A percentile compares a stretch with the other conserved stretches of the same genome.
Conservation (phyloP, 2,329 filamentous ascomycete species). For the Chrysoporthe deuterocubensis region DNA sequence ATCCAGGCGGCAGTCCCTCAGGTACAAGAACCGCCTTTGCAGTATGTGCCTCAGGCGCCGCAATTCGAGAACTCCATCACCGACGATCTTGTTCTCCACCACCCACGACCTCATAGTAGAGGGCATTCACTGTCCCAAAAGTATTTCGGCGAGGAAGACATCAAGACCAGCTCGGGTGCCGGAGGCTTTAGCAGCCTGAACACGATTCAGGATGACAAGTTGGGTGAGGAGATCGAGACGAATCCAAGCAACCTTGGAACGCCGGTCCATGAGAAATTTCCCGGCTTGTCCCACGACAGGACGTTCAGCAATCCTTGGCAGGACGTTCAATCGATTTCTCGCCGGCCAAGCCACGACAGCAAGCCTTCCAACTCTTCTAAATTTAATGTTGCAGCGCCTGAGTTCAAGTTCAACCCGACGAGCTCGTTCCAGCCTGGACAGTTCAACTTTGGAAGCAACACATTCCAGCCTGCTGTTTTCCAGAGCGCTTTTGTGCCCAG, state of each 20-base stretch:
- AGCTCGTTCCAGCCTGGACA: slow-evolving; percentile 55
- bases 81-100: slow-evolving; percentile 65
- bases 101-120: slow-evolving; percentile 74
- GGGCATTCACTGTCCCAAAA: slow-evolving; percentile 73
- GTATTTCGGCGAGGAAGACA: slow-evolving; percentile 62
- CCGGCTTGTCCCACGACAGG: slow-evolving; percentile 55
- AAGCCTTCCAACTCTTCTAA: slow-evolving; percentile 71
- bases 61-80: slow-evolving; percentile 58
- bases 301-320: slow-evolving; percentile 68
- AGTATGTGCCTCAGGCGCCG: slow-evolving; percentile 51
- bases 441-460: slow-evolving; percentile 53
- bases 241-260: slow-evolving; percentile 75
- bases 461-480: slow-evolving; percentile 55
- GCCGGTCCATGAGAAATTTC: slow-evolving; percentile 55
- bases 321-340: slow-evolving; percentile 49
- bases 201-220: slow-evolving; percentile 47
- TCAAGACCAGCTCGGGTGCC: slow-evolving; percentile 43
- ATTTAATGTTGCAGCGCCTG: slow-evolving; percentile 86
- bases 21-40: slow-evolving; percentile 47
- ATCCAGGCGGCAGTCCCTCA: slow-evolving; percentile 35
- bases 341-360: slow-evolving; percentile 63
- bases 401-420: slow-evolving; percentile 77
- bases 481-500: slow-evolving; percentile 44
- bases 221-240: slow-evolving; percentile 72
- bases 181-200: slow-evolving; percentile 44